Evolutionary conservation across 1,139 yeast genomes (phyloP).

Genomic region (Kluyveromyces sp.): DNA sequence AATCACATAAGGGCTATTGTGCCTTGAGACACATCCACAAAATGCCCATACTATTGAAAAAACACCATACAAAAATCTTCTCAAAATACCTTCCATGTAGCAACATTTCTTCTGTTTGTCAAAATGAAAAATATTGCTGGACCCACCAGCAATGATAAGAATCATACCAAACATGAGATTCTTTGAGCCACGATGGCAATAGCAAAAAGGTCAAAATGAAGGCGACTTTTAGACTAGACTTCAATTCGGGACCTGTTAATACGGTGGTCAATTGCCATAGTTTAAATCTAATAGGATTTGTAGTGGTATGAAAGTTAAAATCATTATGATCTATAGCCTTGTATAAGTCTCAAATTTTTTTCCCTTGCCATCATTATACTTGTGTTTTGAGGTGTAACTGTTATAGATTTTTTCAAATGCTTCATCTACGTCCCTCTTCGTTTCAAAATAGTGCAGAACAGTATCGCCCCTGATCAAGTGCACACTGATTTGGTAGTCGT

Average conservation of each 20-base stretch:
- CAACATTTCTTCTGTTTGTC: slow-evolving; percentile 38
- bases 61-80: slow-evolving; percentile 32
- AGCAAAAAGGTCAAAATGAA: slow-evolving; percentile 33
- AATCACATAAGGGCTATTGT: slow-evolving; percentile 34
- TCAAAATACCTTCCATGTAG: slow-evolving; percentile 34
- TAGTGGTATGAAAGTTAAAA: slow-evolving; percentile 33
- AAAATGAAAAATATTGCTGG: slow-evolving; percentile 35
- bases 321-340: slow-evolving; percentile 36
- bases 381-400: slow-evolving; percentile 35
- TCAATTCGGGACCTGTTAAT: slow-evolving; percentile 34
- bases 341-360: slow-evolving; percentile 14
- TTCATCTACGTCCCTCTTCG: slow-evolving; percentile 41
- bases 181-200: slow-evolving; percentile 38
- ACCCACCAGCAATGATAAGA: slow-evolving; percentile 37
- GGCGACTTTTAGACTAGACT: slow-evolving; percentile 37
- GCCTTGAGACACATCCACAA: slow-evolving; percentile 35
- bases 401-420: slow-evolving; percentile 38
- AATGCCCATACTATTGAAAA: slow-evolving; percentile 43
- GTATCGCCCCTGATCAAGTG: slow-evolving; percentile 41
- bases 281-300: slow-evolving; percentile 29
- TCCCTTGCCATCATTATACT: slow-evolving; percentile 9
- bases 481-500: slow-evolving; percentile 36
- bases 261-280: slow-evolving; percentile 33
- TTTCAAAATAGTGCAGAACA: slow-evolving; percentile 36
- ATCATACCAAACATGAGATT: slow-evolving; percentile 37